A percentile compares a stretch with the other conserved stretches of the same genome.
Evolutionary conservation across 768 basidiomycete species (phyloP).

Genomic region (Lactarius hatsudake): DNA sequence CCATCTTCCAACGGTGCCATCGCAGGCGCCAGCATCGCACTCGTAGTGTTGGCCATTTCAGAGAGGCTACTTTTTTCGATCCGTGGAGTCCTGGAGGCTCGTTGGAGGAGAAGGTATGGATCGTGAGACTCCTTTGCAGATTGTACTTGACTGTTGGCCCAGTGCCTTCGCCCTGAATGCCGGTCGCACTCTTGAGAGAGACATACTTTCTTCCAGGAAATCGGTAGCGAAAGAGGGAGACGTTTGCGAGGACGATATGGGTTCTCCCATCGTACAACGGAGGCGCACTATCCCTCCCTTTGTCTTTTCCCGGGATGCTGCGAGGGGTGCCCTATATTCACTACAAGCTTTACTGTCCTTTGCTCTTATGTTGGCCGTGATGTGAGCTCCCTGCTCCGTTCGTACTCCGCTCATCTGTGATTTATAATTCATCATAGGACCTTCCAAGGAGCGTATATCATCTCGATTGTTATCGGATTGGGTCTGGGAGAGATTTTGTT

Average conservation of each 20-base stretch:
- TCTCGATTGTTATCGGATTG: slow-evolving; percentile 67
- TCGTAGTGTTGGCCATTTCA: slow-evolving; percentile 63
- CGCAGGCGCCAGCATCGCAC: slow-evolving; percentile 69
- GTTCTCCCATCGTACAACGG: slow-evolving; percentile 16
- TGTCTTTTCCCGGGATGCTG: slow-evolving; percentile 60
- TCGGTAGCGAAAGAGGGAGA: neutral
- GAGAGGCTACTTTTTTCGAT: slow-evolving; percentile 68
- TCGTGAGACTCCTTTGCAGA: neutral
- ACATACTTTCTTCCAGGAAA: neutral
- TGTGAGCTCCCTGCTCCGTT: slow-evolving; percentile 47
- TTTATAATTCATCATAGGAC: slow-evolving; percentile 53
- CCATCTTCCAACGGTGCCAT: slow-evolving; percentile 70
- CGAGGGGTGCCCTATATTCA: slow-evolving; percentile 63
- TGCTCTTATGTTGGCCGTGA: slow-evolving; percentile 75
- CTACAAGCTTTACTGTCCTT: slow-evolving; percentile 64
- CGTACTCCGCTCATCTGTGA: slow-evolving; percentile 2
- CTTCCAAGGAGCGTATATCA: slow-evolving; percentile 74
- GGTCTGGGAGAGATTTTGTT: slow-evolving; percentile 74
- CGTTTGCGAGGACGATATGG: neutral
- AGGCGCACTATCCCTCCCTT: slow-evolving; percentile 58
- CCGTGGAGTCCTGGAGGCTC: slow-evolving; percentile 48
- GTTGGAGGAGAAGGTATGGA: slow-evolving; percentile 58
- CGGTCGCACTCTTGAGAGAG: neutral
- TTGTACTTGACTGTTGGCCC: neutral
- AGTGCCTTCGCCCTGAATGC: slow-evolving; percentile 2